phyloP scores from a whole-genome alignment of 345 rosid species.

The Heritiera littoralis region DNA sequence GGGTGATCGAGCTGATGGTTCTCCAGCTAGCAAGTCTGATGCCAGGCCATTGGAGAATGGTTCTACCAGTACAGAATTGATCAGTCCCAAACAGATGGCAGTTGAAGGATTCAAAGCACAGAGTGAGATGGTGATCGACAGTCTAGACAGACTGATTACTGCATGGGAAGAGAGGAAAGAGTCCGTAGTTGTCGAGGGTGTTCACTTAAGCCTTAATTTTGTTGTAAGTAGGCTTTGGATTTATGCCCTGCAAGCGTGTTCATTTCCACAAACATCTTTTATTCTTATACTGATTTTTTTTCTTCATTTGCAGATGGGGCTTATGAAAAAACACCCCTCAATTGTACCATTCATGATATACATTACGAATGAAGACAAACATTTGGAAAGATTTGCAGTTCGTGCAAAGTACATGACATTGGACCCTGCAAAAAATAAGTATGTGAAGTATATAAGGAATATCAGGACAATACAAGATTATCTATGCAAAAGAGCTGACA shows the following conservation, averaged over 20 bases:
- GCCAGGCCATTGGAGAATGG: slow-evolving; percentile 37
- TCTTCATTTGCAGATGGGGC: slow-evolving; percentile 75
- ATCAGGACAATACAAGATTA: slow-evolving; percentile 97
- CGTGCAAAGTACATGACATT: slow-evolving; percentile 99
- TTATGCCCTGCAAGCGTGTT: slow-evolving; percentile 6
- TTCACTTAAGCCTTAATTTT: slow-evolving; percentile 97
- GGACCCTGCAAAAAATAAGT: slow-evolving; percentile 95
- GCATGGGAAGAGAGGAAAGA: slow-evolving; percentile 98
- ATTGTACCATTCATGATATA: slow-evolving; percentile 96
- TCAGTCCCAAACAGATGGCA: slow-evolving; percentile 92
- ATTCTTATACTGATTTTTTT: not conserved
- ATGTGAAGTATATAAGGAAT: slow-evolving; percentile 89
- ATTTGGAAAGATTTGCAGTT: slow-evolving; percentile 96
- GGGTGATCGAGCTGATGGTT: slow-evolving; percentile 45
- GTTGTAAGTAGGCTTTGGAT: slow-evolving; percentile 57
- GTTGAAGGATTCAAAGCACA: slow-evolving; percentile 97
- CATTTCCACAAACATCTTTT: not conserved
- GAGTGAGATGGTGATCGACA: slow-evolving; percentile 99
- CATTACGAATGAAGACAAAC: slow-evolving; percentile 93
- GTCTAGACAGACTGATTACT: slow-evolving; percentile 95
- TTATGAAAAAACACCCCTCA: slow-evolving; percentile 98
- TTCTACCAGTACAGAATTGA: slow-evolving; percentile 42
- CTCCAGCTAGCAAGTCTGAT: slow-evolving; percentile 48
- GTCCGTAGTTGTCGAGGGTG: slow-evolving; percentile 98
- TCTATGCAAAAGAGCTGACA: slow-evolving; percentile 91